Evolutionary conservation across 176 grass and related monocot species (phyloP).

Genomic region (Avena eriantha): DNA sequence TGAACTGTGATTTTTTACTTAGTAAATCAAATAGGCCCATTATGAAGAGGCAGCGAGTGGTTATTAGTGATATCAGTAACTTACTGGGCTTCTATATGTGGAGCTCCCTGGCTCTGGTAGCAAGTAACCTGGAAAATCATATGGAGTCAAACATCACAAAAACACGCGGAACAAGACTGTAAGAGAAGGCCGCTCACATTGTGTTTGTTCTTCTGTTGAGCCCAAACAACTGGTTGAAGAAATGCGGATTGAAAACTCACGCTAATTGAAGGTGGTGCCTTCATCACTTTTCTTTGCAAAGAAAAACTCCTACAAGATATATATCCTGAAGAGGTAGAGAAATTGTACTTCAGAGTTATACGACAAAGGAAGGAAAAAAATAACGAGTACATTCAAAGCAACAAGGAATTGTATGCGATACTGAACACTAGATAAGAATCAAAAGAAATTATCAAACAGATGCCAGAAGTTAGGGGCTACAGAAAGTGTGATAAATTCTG

Average conservation of each 20-base stretch:
- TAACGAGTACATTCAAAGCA: background rate
- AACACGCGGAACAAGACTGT: background rate
- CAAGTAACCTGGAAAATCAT: constrained; percentile 57
- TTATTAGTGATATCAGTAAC: background rate
- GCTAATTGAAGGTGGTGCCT: constrained; percentile 10
- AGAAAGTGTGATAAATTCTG: background rate
- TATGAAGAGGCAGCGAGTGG: background rate
- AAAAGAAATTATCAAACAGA: background rate
- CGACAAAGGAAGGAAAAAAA: background rate
- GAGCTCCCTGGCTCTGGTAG: constrained; percentile 62
- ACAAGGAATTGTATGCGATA: background rate
- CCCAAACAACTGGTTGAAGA: background rate
- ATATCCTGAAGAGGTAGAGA: constrained; percentile 46
- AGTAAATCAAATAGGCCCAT: background rate
- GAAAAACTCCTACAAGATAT: constrained; percentile 5
- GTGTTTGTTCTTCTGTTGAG: constrained; percentile 42
- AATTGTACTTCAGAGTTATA: background rate
- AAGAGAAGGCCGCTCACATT: constrained; percentile 42
- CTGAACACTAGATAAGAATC: background rate
- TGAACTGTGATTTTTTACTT: no score
- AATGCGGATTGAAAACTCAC: constrained; percentile 24
- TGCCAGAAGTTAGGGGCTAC: background rate
- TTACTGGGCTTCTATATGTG: constrained; percentile 67
- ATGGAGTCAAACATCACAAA: constrained; percentile 7
- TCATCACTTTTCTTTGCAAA: background rate